Evolutionary conservation across 495 filamentous ascomycete species (phyloP), one percentile per base, ranked within the genome.

Genomic region (Pseudotulostoma volvatum): DNA sequence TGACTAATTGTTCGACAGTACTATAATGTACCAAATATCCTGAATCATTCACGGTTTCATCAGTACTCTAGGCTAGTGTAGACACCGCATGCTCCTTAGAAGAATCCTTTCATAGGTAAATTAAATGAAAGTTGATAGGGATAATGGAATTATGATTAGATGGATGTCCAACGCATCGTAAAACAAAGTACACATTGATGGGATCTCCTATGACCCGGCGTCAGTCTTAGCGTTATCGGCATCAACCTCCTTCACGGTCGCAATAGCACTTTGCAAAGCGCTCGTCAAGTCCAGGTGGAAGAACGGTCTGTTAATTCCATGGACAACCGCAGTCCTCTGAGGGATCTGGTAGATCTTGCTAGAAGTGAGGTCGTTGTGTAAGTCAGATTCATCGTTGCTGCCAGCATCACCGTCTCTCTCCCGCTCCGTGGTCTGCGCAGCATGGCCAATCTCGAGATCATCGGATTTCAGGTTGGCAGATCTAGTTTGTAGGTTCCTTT

Each of bases 221-320:
- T 30, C 37, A 31, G 17, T 13, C 8, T 8, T 7, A 11, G 21
- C 30, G 11, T 4, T 7, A 14, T 25, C 9, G 30, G 19, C 38
- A 23, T 50, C 47, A 25, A 65, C 58, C 28, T 59, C 62, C 63
- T 79, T 67, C 5, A 76, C 74, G 47, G 87, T 94, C 20, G 76
- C 71, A 45, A 96, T 71, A 11, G 85, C 88, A 55, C 83, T 88
- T 57, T 93, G 80, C 49, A 96, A 52, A 17, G 90, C 90, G 50
- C 81, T 88, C 9, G 86, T 94, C 18, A 97, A 56, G 53, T 97
- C 90, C 40, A 92, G 74, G 49, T 97, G 92, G 73, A 97, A 96
- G 45, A 94, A 71, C 33, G 90, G 90, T 48, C 84, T 59, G 59
- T 90, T 86, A 41, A 93, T 64, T 32, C 90, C 82, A 44, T 84